Conservation (phyloP, 345 rosid genomes). For the Orychophragmus violaceus region DNA sequence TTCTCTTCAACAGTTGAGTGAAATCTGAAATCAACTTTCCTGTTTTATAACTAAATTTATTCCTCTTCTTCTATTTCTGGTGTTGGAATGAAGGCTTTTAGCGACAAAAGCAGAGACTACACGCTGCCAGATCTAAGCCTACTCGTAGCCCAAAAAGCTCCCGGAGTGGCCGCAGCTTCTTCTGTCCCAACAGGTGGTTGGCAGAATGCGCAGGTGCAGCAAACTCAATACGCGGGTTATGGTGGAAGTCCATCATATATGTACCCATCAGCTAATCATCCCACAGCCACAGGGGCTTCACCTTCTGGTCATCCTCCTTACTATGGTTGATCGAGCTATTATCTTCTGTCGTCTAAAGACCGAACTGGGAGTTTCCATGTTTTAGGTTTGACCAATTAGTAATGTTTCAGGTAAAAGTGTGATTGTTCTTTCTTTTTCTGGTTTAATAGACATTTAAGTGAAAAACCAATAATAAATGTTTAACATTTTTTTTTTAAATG, state of each 20-base stretch:
- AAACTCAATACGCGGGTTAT: constrained; percentile 32
- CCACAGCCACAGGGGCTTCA: constrained; percentile 25
- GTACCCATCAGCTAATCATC: constrained; percentile 38
- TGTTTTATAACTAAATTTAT: not conserved
- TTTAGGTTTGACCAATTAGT: no score
- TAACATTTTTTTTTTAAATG: no score
- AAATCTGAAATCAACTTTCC: not conserved
- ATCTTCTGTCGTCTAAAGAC: not conserved
- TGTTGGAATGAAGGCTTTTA: constrained; percentile 54
- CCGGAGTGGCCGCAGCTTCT: constrained; percentile 41
- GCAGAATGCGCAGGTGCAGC: constrained; percentile 56
- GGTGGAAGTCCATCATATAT: constrained; percentile 39
- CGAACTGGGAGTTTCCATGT: not conserved
- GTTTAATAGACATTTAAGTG: not conserved
- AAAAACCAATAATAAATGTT: not conserved
- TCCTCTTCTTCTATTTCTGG: not conserved
- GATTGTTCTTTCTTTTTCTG: not conserved
- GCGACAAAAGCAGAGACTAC: constrained; percentile 95
- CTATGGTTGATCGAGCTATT: constrained; percentile 15
- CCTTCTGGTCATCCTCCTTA: constrained; percentile 29
- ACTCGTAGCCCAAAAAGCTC: constrained; percentile 42
- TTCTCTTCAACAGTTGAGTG: constrained; percentile 22
- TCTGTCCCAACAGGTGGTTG: constrained; percentile 40
- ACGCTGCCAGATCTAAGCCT: constrained; percentile 60
- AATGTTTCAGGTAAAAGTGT: not conserved